Conservation (phyloP, 2,329 filamentous ascomycete genomes). For the Cladophialophora exuberans region DNA sequence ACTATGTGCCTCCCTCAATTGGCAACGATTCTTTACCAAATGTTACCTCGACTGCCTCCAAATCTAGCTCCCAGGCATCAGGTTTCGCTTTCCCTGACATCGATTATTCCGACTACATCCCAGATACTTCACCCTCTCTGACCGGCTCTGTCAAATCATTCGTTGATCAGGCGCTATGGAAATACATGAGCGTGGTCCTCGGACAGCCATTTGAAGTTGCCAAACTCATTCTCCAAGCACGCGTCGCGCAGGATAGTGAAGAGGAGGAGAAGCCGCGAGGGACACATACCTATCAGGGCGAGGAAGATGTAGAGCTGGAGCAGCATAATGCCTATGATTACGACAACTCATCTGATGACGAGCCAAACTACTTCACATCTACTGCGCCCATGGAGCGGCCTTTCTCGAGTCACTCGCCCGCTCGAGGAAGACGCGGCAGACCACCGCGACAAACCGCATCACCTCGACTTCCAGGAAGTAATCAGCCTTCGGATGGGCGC, state of each 20-base stretch:
- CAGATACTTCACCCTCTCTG: slow-evolving; percentile 74
- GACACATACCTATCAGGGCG: neutral
- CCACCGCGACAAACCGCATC: slow-evolving; percentile 42
- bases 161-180: slow-evolving; percentile 84
- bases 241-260: slow-evolving; percentile 46
- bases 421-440: slow-evolving; percentile 34
- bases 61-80: slow-evolving; percentile 42
- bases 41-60: slow-evolving; percentile 38
- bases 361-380: slow-evolving; percentile 59
- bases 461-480: slow-evolving; percentile 4
- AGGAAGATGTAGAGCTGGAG: slow-evolving; percentile 18
- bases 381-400: slow-evolving; percentile 27
- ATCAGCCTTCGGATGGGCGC: slow-evolving; percentile 55
- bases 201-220: slow-evolving; percentile 97
- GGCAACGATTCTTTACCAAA: slow-evolving; percentile 52
- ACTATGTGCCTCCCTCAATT: slow-evolving; percentile 68
- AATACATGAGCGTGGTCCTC: slow-evolving; percentile 85
- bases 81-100: slow-evolving; percentile 70
- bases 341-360: slow-evolving; percentile 35
- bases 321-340: slow-evolving; percentile 40
- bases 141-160: slow-evolving; percentile 75
- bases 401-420: slow-evolving; percentile 46
- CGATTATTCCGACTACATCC: slow-evolving; percentile 86
- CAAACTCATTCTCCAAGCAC: slow-evolving; percentile 87
- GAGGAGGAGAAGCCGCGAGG: slow-evolving; percentile 24